phyloP scores from a whole-genome alignment of 371 early-diverging fungal species.

The Mucor plumbeus region DNA sequence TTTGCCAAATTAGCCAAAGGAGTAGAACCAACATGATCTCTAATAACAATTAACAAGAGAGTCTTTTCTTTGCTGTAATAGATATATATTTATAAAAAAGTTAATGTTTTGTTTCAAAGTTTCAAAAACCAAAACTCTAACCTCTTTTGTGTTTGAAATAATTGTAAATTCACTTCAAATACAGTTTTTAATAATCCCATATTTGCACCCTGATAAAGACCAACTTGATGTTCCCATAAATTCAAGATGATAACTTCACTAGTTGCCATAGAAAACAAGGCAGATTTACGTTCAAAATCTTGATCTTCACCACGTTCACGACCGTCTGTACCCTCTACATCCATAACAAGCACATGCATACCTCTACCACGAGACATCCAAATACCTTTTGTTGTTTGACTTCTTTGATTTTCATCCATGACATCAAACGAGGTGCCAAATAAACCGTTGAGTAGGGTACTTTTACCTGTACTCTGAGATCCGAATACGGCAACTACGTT shows the following conservation, averaged over 20 bases:
- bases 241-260: slow-evolving; percentile 96
- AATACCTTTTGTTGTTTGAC: slow-evolving; percentile 96
- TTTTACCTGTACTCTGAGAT: slow-evolving; percentile 97
- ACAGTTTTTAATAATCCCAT: slow-evolving; percentile 98
- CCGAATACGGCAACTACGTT: slow-evolving; percentile 98
- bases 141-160: slow-evolving; percentile 83
- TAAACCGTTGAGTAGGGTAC: slow-evolving; percentile 93
- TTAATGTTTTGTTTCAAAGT: not conserved
- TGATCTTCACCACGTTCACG: slow-evolving; percentile 98
- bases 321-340: slow-evolving; percentile 99
- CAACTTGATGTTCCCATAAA: slow-evolving; percentile 98
- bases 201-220: slow-evolving; percentile 98
- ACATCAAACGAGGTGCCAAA: slow-evolving; percentile 94
- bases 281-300: slow-evolving; percentile 98
- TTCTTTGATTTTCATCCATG: slow-evolving; percentile 84
- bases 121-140: slow-evolving; percentile 12
- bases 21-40: slow-evolving; percentile 92
- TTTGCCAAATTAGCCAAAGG: slow-evolving; percentile 82
- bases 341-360: slow-evolving; percentile 90
- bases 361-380: slow-evolving; percentile 90
- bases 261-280: slow-evolving; percentile 95
- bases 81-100: not conserved
- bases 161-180: slow-evolving; percentile 96
- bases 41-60: slow-evolving; percentile 93
- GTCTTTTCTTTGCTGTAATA: slow-evolving; percentile 77